Conservation (phyloP, 345 rosid genomes). For the Aurinia saxatilis region DNA sequence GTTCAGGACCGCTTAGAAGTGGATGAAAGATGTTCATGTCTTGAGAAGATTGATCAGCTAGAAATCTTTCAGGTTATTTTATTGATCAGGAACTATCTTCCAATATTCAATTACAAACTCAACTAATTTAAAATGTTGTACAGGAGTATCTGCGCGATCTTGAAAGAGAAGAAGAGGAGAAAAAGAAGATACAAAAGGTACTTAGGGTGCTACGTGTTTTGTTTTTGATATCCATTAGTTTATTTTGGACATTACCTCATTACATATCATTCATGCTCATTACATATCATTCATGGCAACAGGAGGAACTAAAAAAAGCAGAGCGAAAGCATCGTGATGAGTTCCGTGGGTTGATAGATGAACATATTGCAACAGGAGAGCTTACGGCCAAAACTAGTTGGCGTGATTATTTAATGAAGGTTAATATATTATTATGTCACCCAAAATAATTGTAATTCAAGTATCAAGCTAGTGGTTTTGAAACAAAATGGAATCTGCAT, state of each 20-base stretch:
- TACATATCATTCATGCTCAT: too few relatives aligned
- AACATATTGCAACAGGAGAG: conserved; percentile 57
- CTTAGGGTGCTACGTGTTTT: not conserved
- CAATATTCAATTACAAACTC: conserved; percentile 2
- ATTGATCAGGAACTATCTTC: conserved; percentile 8
- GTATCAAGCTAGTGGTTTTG: conserved; percentile 12
- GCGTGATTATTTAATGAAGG: conserved; percentile 84
- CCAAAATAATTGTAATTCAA: conserved; percentile 2
- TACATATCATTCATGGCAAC: conserved; percentile 21
- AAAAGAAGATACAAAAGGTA: conserved; percentile 87
- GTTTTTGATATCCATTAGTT: not conserved
- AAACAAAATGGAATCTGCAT: not conserved
- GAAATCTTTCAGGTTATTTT: conserved; percentile 74
- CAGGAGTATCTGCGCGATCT: conserved; percentile 80
- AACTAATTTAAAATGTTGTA: conserved; percentile 31
- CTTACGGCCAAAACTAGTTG: conserved; percentile 75
- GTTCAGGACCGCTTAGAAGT: conserved; percentile 89
- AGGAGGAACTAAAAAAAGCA: conserved; percentile 85
- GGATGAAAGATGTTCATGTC: conserved; percentile 84
- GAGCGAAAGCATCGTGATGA: conserved; percentile 97
- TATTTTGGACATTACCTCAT: conserved; percentile 7
- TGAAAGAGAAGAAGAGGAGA: conserved; percentile 92
- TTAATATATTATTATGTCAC: conserved; percentile 22
- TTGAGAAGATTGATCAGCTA: conserved; percentile 84
- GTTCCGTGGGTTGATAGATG: conserved; percentile 85